Percentiles rank a stretch among this genome's conserved stretches.
phyloP scores from a whole-genome alignment of 768 basidiomycete genomes.

The Boletus insuetus region DNA sequence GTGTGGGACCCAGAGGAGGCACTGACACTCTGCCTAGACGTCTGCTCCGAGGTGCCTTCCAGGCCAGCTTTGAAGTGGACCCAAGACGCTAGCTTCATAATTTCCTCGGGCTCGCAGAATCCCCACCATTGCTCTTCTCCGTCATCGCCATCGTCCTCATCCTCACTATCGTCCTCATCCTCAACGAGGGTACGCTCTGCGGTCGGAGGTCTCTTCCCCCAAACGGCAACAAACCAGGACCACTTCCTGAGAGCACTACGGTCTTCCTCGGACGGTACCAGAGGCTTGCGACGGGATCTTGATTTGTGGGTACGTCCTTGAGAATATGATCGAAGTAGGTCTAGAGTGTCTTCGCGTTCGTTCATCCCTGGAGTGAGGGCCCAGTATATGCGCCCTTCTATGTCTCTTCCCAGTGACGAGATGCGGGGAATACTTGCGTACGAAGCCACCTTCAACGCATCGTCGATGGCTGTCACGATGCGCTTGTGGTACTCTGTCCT shows the following conservation, averaged over 20 bases:
- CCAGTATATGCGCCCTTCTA: slow-evolving; percentile 67
- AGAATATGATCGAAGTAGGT: slow-evolving; percentile 19
- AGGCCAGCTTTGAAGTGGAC: slow-evolving; percentile 49
- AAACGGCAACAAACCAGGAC: slow-evolving; percentile 78
- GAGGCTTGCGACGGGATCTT: slow-evolving; percentile 40
- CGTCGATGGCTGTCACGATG: slow-evolving; percentile 49
- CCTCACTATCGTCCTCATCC: slow-evolving; percentile 26
- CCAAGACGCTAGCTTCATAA: slow-evolving; percentile 65
- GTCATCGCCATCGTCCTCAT: slow-evolving; percentile 22
- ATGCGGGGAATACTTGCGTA: slow-evolving; percentile 52
- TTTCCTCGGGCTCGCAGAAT: slow-evolving; percentile 63
- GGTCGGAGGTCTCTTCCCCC: slow-evolving; percentile 51
- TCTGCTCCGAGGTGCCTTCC: slow-evolving; percentile 21
- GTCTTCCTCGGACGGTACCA: slow-evolving; percentile 44
- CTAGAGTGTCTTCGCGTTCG: slow-evolving; percentile 53
- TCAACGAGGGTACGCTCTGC: slow-evolving; percentile 26
- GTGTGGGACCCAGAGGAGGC: neutral
- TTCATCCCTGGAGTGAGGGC: slow-evolving; percentile 55
- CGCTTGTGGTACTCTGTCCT: slow-evolving; percentile 49
- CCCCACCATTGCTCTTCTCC: slow-evolving; percentile 67
- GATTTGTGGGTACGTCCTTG: slow-evolving; percentile 31
- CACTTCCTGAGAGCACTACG: slow-evolving; percentile 55
- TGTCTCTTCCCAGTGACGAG: slow-evolving; percentile 62
- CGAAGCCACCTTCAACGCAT: slow-evolving; percentile 48
- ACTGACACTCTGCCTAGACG: neutral